Percentiles rank a stretch among this genome's conserved stretches.
These are phyloP conservation scores for Nicotiana tabacum DNA, from an alignment of 257 asterid species.

Conservation along the genomic window DNA sequence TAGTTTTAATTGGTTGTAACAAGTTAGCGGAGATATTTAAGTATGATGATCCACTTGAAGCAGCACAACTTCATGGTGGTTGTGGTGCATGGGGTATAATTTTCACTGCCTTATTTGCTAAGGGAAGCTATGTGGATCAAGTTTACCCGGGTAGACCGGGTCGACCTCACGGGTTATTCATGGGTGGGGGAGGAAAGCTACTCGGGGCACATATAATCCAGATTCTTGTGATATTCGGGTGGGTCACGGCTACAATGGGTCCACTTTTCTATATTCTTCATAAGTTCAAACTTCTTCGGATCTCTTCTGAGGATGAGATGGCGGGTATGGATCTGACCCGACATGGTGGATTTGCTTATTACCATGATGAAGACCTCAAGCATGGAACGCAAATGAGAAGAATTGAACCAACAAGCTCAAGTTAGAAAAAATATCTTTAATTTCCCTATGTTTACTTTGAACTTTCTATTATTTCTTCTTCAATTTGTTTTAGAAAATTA, in stretches of 20 bases:
- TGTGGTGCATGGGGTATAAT: slow-evolving; percentile 89
- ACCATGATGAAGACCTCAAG: slow-evolving; percentile 38
- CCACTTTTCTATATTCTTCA: slow-evolving; percentile 54
- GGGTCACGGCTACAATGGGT: slow-evolving; percentile 90
- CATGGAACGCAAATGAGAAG: slow-evolving; percentile 42
- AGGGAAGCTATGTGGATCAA: slow-evolving; percentile 52
- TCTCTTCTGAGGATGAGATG: slow-evolving; percentile 73
- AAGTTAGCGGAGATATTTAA: slow-evolving; percentile 50
- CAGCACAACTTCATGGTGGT: slow-evolving; percentile 91
- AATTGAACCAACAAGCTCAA: slow-evolving; percentile 39
- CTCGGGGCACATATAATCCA: slow-evolving; percentile 71
- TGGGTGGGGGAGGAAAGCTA: slow-evolving; percentile 84
- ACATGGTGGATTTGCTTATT: slow-evolving; percentile 89
- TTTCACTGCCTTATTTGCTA: slow-evolving; percentile 72
- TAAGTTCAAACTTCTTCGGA: slow-evolving; percentile 57
- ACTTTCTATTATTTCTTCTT: background rate
- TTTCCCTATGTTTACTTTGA: background rate
- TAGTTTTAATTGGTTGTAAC: slow-evolving; percentile 77
- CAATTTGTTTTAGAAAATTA: background rate
- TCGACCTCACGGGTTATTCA: slow-evolving; percentile 75
- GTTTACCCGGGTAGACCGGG: slow-evolving; percentile 53
- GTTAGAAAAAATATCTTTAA: background rate
- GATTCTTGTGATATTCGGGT: slow-evolving; percentile 68
- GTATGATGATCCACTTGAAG: slow-evolving; percentile 86
- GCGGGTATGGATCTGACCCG: slow-evolving; percentile 99